Percentiles rank a stretch among this genome's conserved stretches.
Conservation (phyloP, 768 basidiomycete species). For the Cystofilobasidium capitatum region DNA sequence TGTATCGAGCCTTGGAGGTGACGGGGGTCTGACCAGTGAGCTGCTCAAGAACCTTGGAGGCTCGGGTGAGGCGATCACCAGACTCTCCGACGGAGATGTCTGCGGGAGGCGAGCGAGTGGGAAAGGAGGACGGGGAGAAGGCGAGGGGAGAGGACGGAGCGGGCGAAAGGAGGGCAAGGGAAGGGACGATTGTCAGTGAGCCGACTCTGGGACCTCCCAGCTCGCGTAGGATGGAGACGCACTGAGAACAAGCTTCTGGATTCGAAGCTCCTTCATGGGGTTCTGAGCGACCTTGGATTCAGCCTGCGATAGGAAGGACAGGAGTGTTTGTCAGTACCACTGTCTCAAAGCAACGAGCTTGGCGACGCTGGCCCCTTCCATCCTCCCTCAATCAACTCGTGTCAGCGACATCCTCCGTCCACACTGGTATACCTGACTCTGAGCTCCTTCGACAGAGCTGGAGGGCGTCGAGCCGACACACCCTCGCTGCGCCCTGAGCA, state of each 20-base stretch:
- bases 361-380: too few species aligned
- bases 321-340: constrained; percentile 1
- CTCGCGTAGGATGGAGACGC: constrained; percentile 48
- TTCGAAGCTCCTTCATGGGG: constrained; percentile 90
- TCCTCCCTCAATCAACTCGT: too few species aligned
- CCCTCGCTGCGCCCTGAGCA: too few species aligned
- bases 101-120: constrained; percentile 36
- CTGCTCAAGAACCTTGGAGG: constrained; percentile 98
- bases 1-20: constrained; percentile 99
- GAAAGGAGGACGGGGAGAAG: neutral
- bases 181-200: neutral
- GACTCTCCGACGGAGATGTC: constrained; percentile 99
- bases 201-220: too few species aligned
- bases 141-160: neutral
- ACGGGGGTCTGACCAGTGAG: constrained; percentile 98
- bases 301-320: constrained; percentile 33
- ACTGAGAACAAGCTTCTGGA: constrained; percentile 99
- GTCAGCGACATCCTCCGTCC: too few species aligned
- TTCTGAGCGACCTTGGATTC: constrained; percentile 48
- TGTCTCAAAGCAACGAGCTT: neutral
- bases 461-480: too few species aligned
- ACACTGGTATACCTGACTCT: too few species aligned
- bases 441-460: too few species aligned
- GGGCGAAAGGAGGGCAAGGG: neutral
- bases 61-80: constrained; percentile 96